Conservation (phyloP, 305 asterid species). For the Petunia hybrid region DNA sequence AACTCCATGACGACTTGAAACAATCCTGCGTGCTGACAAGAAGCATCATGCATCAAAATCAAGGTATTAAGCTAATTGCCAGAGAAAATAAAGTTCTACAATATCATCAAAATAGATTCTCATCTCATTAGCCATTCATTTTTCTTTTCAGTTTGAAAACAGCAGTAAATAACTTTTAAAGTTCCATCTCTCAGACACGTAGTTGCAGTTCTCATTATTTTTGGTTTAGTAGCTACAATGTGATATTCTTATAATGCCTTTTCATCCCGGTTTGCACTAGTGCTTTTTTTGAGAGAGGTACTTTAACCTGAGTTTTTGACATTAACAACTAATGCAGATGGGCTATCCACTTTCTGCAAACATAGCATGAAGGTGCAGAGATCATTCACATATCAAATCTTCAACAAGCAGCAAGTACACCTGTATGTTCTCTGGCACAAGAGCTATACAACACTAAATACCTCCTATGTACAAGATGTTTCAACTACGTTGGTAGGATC, state of each 20-base stretch:
- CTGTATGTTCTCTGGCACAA: conserved; percentile 19
- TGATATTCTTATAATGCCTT: not conserved
- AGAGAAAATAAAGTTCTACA: conserved; percentile 20
- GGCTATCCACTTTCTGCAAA: conserved; percentile 22
- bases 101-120: not conserved
- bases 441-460: not conserved
- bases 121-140: not conserved
- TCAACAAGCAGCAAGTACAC: conserved; percentile 5
- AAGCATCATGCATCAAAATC: conserved; percentile 37
- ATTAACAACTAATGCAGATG: conserved; percentile 12
- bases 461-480: not conserved
- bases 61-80: not conserved
- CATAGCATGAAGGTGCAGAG: not conserved
- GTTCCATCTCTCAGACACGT: not conserved
- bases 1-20: conserved; percentile 94
- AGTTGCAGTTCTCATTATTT: not conserved
- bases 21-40: conserved; percentile 83
- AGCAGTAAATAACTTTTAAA: not conserved
- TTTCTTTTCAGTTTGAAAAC: not conserved
- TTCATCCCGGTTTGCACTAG: not conserved
- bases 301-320: not conserved
- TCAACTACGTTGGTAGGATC: not conserved
- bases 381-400: conserved; percentile 3
- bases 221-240: not conserved
- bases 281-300: not conserved